Conservation (phyloP, 495 filamentous ascomycete species). For the Annulohypoxylon stygium region DNA sequence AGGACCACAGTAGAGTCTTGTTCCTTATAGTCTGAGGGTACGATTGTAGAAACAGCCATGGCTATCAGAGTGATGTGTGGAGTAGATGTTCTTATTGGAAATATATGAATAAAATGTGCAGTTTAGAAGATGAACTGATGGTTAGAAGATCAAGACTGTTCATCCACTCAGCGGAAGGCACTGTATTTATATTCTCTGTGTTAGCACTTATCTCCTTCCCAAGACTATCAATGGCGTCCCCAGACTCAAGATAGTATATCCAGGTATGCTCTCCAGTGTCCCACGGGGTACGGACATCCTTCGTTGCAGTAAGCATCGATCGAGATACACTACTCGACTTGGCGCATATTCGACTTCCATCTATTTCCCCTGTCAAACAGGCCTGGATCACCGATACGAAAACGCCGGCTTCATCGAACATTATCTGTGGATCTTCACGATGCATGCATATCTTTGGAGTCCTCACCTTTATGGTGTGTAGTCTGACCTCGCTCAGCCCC, state of each 20-base stretch:
- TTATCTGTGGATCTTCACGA: conserved; percentile 26
- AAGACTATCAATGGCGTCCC: background rate
- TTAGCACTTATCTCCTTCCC: background rate
- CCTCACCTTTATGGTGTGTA: conserved; percentile 8
- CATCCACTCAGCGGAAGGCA: conserved; percentile 4
- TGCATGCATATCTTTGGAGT: conserved; percentile 1
- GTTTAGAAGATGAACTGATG: background rate
- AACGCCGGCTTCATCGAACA: conserved; percentile 15
- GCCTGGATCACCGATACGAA: conserved; percentile 30
- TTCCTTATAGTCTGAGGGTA: conserved; percentile 36
- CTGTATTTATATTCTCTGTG: conserved; percentile 35
- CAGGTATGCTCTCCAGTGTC: background rate
- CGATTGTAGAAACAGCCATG: conserved; percentile 44
- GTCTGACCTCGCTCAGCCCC: background rate
- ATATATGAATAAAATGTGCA: background rate
- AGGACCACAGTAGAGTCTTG: conserved; percentile 34
- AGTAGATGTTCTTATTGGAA: background rate
- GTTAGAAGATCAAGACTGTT: background rate
- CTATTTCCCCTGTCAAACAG: conserved; percentile 15
- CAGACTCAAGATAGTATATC: background rate
- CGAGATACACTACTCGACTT: conserved; percentile 45
- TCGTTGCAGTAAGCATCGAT: conserved; percentile 40
- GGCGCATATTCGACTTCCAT: conserved; percentile 47
- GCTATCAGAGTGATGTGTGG: background rate
- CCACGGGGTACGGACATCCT: conserved; percentile 17